Base-by-base conservation (phyloP, 1,139 yeast genomes). In the Saccharomyces hybrid region DNA sequence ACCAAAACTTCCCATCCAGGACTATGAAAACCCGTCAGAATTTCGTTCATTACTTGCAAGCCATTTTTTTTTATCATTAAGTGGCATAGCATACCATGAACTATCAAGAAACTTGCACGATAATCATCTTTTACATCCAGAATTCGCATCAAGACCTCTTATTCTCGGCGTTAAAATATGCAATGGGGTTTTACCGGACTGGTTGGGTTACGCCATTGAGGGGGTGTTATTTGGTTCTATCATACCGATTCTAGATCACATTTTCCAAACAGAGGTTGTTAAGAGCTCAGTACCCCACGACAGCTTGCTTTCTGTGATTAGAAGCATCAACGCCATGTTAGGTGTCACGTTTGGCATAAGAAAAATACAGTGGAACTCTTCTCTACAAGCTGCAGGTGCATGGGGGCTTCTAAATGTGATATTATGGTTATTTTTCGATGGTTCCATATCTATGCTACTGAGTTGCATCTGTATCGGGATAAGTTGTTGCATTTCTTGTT, bases 271-370 rank as follows among this genome's bases (percentile, higher is more conserved):
- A n/a, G 55, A 60, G 48, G 24, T 38, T 16, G 44, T 38, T 16
- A 38, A 9, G n/a, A 38, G 44, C 12, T 19, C 44, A 16, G 56
- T 49, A 54, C 61, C 52, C 74, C 74, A 52, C 12, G 38, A 51
- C 14, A 55, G 60, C 51, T 72, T 76, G 67, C 64, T 74, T 6
- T 70, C 80, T 5, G 72, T 82, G 41, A 68, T 82, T 57, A 78
- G 96, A 58, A 80, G 88, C 44, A 75, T 81, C 52, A 83, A 88
- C 51, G 90, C 95, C 6, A 82, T 90, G 63, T 73, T 90, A 58
- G 97, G 97, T 2, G 81, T 91, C 29, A 80, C 88, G 7, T 90
- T 88, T 65, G 96, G 95, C 24, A 80, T 90, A 49, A 80, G 95
- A 59, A 86, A 86, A 62, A 78, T 88, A 50, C 86, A 86, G 60